These are phyloP conservation scores for Hanseniaspora meyeri DNA, from an alignment of 805 yeast species.

Conservation along the genomic window DNA sequence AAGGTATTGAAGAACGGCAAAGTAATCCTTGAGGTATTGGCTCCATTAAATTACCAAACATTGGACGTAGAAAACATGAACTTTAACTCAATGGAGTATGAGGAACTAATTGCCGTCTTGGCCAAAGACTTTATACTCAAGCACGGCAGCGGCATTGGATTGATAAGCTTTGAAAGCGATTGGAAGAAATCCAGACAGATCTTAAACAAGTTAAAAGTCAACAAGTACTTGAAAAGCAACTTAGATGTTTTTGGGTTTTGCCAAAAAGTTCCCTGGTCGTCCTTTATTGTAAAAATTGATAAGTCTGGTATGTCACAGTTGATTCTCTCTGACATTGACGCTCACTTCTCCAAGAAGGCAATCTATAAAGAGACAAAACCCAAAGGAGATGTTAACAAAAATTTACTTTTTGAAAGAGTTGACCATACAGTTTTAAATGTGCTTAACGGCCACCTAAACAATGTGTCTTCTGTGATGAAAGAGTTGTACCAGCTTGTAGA, in stretches of 20 bases:
- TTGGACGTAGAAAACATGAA: conserved; percentile 17
- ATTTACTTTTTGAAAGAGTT: background rate
- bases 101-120: conserved; percentile 29
- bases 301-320: background rate
- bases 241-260: conserved; percentile 35
- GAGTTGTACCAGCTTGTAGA: conserved; percentile 46
- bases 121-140: conserved; percentile 28
- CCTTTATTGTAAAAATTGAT: background rate
- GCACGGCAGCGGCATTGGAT: conserved; percentile 78
- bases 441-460: background rate
- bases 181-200: conserved; percentile 39
- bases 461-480: conserved; percentile 53
- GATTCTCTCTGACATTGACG: background rate
- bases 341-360: background rate
- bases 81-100: conserved; percentile 18
- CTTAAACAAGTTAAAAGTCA: conserved; percentile 30
- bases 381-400: background rate
- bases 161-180: conserved; percentile 44
- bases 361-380: background rate
- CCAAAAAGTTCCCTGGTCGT: background rate
- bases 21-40: conserved; percentile 37
- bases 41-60: conserved; percentile 22
- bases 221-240: conserved; percentile 40
- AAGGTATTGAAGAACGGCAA: conserved; percentile 51
- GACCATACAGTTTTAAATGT: conserved; percentile 10